Conservation (phyloP, 2,329 filamentous ascomycete species). For the Cercospora brassicicola region DNA sequence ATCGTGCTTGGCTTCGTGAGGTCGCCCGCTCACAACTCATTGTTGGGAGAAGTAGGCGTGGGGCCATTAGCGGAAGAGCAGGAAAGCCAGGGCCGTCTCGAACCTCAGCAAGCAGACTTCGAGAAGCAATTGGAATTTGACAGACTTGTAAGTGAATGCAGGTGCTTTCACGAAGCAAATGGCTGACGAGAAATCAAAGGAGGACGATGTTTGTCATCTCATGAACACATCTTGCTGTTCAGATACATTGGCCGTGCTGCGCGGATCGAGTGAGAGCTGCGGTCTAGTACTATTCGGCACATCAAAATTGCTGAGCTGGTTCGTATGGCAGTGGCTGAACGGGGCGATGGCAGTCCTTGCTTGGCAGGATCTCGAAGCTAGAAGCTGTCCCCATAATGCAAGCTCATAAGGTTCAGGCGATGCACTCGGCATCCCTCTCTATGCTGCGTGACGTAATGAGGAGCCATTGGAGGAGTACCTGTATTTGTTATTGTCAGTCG, state of each 20-base stretch:
- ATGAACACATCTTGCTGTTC: not conserved
- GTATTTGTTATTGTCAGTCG: not conserved
- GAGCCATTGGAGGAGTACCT: not conserved
- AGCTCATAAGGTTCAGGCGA: not conserved
- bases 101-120: not conserved
- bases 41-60: not conserved
- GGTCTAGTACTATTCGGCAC: not conserved
- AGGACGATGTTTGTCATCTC: not conserved
- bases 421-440: not conserved
- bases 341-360: not conserved
- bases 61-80: not conserved
- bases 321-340: no score
- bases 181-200: not conserved
- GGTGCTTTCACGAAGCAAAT: not conserved
- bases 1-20: not conserved
- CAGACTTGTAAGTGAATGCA: not conserved
- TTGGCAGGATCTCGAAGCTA: not conserved
- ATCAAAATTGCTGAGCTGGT: not conserved
- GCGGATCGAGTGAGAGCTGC: not conserved
- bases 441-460: slow-evolving; percentile 1
- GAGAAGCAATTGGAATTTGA: not conserved
- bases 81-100: not conserved
- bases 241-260: not conserved
- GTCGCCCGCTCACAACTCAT: not conserved
- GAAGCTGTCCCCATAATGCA: not conserved